phyloP scores from a whole-genome alignment of 768 basidiomycete species.

The Tephrocybe rancida region DNA sequence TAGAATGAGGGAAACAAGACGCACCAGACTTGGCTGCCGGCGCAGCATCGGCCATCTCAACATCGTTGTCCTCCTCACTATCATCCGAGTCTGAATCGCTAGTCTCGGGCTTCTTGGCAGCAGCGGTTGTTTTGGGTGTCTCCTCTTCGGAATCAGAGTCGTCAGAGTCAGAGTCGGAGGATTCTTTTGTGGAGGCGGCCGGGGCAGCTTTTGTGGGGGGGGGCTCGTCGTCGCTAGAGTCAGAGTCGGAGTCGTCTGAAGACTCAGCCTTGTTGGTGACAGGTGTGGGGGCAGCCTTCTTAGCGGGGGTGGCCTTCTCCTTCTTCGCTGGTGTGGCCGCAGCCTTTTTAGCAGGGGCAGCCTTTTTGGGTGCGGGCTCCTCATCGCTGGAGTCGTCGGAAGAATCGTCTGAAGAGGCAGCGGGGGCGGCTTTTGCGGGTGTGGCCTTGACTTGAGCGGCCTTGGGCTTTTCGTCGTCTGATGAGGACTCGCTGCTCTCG shows the following conservation, averaged over 20 bases:
- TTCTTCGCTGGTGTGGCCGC: background rate
- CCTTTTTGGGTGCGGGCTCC: conserved; percentile 30
- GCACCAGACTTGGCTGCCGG: conserved; percentile 40
- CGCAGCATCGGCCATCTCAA: conserved; percentile 46
- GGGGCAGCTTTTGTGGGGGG: conserved; percentile 16
- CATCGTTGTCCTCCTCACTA: conserved; percentile 46
- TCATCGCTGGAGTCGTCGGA: conserved; percentile 30
- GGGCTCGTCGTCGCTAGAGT: conserved; percentile 3
- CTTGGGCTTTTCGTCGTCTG: conserved; percentile 61
- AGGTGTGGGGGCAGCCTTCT: conserved; percentile 1
- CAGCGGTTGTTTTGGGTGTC: conserved; percentile 1
- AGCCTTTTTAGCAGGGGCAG: conserved; percentile 14
- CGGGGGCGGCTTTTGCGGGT: conserved; percentile 34
- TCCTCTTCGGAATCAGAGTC: conserved; percentile 30
- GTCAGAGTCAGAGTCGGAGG: conserved; percentile 30
- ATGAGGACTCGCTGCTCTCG: conserved; percentile 46
- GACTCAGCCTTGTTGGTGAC: conserved; percentile 12
- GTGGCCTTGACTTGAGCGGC: conserved; percentile 48
- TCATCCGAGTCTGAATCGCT: background rate
- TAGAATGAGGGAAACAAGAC: conserved; percentile 9
- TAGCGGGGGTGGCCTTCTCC: background rate
- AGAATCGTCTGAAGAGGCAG: conserved; percentile 24
- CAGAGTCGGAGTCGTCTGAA: conserved; percentile 18
- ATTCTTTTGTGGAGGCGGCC: conserved; percentile 11
- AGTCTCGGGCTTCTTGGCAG: conserved; percentile 3